Evolutionary conservation across 148 eudicot genomes (phyloP), one percentile per base, ranked within the genome.

Genomic region (Salicornia ramosissima): DNA sequence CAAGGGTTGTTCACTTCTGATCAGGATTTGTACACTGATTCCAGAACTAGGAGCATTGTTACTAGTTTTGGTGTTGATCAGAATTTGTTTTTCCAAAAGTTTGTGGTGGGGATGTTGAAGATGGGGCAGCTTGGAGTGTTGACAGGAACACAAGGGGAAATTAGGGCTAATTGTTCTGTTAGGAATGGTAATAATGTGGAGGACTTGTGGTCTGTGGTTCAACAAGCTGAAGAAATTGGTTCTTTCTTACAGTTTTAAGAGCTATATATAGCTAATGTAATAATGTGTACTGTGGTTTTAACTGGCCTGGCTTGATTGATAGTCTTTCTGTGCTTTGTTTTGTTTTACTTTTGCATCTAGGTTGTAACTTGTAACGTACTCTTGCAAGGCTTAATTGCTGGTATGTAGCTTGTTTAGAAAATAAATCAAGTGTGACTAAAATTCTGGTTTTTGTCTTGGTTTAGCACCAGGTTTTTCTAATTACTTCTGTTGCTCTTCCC

Each of bases 101-200:
- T 82, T 61, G 75, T 64, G 5, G 31, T 1, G 0, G 62, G 72
- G 1, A 79, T 82, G 85, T 18, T 82, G 0, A 82, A 79, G 49
- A 75, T 82, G 82, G 85, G 85, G 6, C 82, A 82, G 64, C 22
- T 82, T 25, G 46, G 67, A 0, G 78, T 82, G 19, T 54, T 81
- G 57, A 81, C 81, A 0, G 81, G 79, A 2, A 34, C 40, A 3
- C 59, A 81, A 64, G 84, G 84, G 34, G 79, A 78, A 25, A 66
- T 81, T 52, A 77, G 81, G 0, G 34, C 72, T 0, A 75, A 75
- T 34, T 81, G 84, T 66, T 71, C 79, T 0, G 74, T 57, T 2
- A 78, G 36, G 57, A 78, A 81, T 60, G 52, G 24, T 6, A 64
- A 64, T 8, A 51, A 26, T 26, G 11, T 55, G 18, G 50, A 28